Evolutionary conservation across 2,329 filamentous ascomycete species (phyloP).

Genomic region (Aspergillus sp.): DNA sequence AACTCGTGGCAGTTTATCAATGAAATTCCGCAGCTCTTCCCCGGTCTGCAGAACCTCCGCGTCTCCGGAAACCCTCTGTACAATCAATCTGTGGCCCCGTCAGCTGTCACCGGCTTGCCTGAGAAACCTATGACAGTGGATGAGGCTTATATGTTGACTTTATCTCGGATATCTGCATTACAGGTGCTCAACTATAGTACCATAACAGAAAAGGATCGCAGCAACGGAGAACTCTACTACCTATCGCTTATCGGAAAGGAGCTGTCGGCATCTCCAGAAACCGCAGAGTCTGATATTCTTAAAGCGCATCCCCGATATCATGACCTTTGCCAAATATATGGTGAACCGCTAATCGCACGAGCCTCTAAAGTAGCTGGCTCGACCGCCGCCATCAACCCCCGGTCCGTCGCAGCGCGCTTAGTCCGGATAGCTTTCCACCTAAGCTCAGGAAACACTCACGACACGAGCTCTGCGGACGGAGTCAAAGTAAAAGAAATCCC

Average conservation of each 20-base stretch:
- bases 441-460: slow-evolving; percentile 10
- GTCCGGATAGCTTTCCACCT: slow-evolving; percentile 67
- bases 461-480: slow-evolving; percentile 22
- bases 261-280: slow-evolving; percentile 52
- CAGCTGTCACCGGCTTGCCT: slow-evolving; percentile 44
- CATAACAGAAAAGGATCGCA: slow-evolving; percentile 73
- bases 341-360: slow-evolving; percentile 68
- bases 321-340: slow-evolving; percentile 76
- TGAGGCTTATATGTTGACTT: slow-evolving; percentile 85
- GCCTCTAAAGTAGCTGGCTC: slow-evolving; percentile 43
- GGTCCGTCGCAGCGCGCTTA: slow-evolving; percentile 80
- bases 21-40: slow-evolving; percentile 68
- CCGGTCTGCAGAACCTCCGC: slow-evolving; percentile 74
- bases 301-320: slow-evolving; percentile 71
- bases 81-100: slow-evolving; percentile 49
- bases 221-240: slow-evolving; percentile 93
- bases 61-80: slow-evolving; percentile 88
- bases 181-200: slow-evolving; percentile 62
- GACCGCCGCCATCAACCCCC: slow-evolving; percentile 62
- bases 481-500: slow-evolving; percentile 64
- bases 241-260: slow-evolving; percentile 80
- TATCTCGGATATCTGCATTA: slow-evolving; percentile 73
- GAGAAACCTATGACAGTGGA: slow-evolving; percentile 60
- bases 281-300: slow-evolving; percentile 60
- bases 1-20: slow-evolving; percentile 76